Evolutionary conservation across 2,329 filamentous ascomycete species (phyloP).

Genomic region (Cladosporium sp.): DNA sequence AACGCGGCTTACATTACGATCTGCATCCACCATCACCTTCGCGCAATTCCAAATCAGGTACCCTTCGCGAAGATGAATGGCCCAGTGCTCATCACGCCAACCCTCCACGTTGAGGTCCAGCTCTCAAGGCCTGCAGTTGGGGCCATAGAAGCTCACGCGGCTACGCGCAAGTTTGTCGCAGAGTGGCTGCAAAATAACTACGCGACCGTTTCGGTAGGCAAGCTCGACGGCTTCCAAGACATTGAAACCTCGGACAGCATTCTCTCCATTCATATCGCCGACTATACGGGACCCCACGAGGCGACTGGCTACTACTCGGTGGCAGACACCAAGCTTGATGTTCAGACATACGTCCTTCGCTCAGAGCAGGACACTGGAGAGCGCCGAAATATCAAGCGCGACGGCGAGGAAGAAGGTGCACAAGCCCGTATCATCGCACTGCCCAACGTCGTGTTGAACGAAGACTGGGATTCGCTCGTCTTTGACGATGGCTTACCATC

Average conservation of each 20-base stretch:
- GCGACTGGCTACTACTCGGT: constrained; percentile 31
- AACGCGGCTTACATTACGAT: not conserved
- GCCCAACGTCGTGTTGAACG: constrained; percentile 42
- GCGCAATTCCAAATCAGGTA: not conserved
- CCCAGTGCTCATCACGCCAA: constrained; percentile 30
- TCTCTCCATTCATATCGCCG: constrained; percentile 40
- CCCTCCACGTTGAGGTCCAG: constrained; percentile 43
- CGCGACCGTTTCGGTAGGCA: constrained; percentile 21
- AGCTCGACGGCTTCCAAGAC: constrained; percentile 25
- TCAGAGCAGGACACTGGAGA: constrained; percentile 29
- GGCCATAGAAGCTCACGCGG: constrained; percentile 25
- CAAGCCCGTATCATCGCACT: constrained; percentile 39
- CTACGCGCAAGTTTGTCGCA: constrained; percentile 39
- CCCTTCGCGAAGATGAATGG: constrained; percentile 14
- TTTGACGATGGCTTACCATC: constrained; percentile 46
- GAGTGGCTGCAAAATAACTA: constrained; percentile 32
- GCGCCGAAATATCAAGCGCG: constrained; percentile 26
- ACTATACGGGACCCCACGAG: constrained; percentile 38
- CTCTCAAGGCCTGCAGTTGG: constrained; percentile 24
- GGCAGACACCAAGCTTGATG: constrained; percentile 41
- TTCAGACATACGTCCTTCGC: constrained; percentile 45
- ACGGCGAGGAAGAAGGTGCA: constrained; percentile 31
- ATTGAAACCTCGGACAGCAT: constrained; percentile 33
- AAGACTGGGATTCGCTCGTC: constrained; percentile 49
- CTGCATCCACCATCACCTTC: no score